Percentiles rank a stretch among this genome's conserved stretches.
Conservation (phyloP, 2,329 filamentous ascomycete genomes). For the Grosmannia penicillata region DNA sequence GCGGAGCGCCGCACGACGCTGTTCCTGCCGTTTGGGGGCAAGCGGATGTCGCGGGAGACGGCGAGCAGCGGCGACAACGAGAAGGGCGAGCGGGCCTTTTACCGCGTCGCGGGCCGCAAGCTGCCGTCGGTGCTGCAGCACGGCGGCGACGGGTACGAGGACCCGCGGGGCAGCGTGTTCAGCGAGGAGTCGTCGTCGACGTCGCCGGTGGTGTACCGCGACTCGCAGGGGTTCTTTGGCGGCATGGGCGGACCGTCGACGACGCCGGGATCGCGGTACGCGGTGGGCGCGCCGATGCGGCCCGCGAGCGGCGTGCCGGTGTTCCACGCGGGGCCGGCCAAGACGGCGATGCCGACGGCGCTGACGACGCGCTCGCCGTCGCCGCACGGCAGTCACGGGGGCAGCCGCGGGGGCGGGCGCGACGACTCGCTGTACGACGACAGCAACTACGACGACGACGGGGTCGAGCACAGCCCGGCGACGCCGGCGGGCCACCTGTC, state of each 20-base stretch:
- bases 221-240: conserved; percentile 15
- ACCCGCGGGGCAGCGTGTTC: conserved; percentile 14
- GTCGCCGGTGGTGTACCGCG: conserved; percentile 11
- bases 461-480: neutral
- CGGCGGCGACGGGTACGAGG: conserved; percentile 45
- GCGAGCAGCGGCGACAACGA: conserved; percentile 12
- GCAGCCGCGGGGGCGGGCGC: no score
- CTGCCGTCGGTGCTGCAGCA: conserved; percentile 45
- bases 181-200: conserved; percentile 4
- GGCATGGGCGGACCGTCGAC: conserved; percentile 14
- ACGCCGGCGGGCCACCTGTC: neutral
- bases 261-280: conserved; percentile 20
- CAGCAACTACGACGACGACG: neutral
- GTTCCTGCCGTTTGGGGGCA: conserved; percentile 26
- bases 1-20: conserved; percentile 29
- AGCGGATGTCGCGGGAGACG: conserved; percentile 16
- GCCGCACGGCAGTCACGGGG: no score
- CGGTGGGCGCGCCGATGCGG: conserved; percentile 43
- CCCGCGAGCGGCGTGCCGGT: conserved; percentile 45
- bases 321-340: conserved; percentile 49
- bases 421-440: conserved; percentile 28
- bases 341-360: conserved; percentile 15
- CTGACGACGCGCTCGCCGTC: no score
- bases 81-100: conserved; percentile 39
- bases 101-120: conserved; percentile 50